Percentiles rank a stretch among this genome's conserved stretches.
Evolutionary conservation across 2,329 filamentous ascomycete species (phyloP).

Genomic region (Teratosphaeria pseudoeucalypti): DNA sequence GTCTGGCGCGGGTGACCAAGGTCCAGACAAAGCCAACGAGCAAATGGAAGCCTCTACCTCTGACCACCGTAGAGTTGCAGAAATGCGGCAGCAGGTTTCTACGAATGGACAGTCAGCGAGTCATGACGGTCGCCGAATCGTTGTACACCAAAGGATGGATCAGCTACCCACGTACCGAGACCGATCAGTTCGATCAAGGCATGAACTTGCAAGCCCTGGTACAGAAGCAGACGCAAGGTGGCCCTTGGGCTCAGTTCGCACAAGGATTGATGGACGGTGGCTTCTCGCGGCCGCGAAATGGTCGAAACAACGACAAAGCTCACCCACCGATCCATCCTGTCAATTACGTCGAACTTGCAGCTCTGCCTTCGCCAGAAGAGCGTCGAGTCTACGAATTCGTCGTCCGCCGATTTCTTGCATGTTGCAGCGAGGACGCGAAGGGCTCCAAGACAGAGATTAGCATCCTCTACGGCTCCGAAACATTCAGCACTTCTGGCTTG

Average conservation of each 20-base stretch:
- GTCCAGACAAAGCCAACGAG: slow-evolving; percentile 84
- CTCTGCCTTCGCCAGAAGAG: slow-evolving; percentile 48
- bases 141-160: slow-evolving; percentile 94
- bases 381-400: slow-evolving; percentile 85
- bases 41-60: slow-evolving; percentile 85
- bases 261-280: slow-evolving; percentile 61
- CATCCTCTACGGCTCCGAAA: slow-evolving; percentile 71
- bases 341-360: slow-evolving; percentile 58
- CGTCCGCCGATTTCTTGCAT: slow-evolving; percentile 81
- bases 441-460: slow-evolving; percentile 79
- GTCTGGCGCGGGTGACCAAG: slow-evolving; percentile 67
- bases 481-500: slow-evolving; percentile 72
- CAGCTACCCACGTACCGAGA: slow-evolving; percentile 95
- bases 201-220: slow-evolving; percentile 76
- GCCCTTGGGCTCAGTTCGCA: slow-evolving; percentile 71
- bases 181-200: slow-evolving; percentile 82
- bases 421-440: slow-evolving; percentile 87
- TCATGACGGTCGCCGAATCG: slow-evolving; percentile 76
- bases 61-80: slow-evolving; percentile 93
- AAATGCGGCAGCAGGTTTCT: slow-evolving; percentile 87
- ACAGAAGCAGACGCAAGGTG: slow-evolving; percentile 70
- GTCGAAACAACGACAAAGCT: slow-evolving; percentile 86
- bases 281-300: slow-evolving; percentile 72
- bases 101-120: slow-evolving; percentile 78
- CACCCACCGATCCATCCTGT: slow-evolving; percentile 96